A percentile compares a stretch with the other conserved stretches of the same genome.
phyloP scores from a whole-genome alignment of 176 grass and related monocot species.

The Thalia dealbata region DNA sequence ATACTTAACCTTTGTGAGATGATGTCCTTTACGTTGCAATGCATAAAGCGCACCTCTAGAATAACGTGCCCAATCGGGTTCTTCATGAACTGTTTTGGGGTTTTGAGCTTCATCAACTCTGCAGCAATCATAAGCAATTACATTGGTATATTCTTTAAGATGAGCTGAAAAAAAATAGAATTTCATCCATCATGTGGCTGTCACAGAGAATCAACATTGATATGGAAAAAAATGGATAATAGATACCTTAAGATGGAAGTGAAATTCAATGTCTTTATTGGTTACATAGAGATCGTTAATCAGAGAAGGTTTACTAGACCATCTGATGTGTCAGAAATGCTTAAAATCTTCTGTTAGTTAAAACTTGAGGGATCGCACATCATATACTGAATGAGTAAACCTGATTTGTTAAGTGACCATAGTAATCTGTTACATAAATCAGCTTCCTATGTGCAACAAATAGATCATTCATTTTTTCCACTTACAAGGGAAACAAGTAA shows the following conservation, averaged over 20 bases:
- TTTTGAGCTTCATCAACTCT: constrained; percentile 65
- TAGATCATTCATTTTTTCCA: no score
- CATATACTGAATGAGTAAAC: not conserved
- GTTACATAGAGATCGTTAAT: not conserved
- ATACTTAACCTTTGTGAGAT: constrained; percentile 60
- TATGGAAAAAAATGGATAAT: not conserved
- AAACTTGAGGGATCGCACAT: not conserved
- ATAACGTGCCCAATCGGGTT: constrained; percentile 77
- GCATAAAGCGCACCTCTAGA: constrained; percentile 86
- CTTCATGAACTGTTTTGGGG: constrained; percentile 43
- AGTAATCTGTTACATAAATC: no score
- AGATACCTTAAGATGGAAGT: no score
- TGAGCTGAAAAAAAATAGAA: not conserved
- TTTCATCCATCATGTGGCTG: not conserved
- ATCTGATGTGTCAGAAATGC: not conserved
- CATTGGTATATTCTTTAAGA: not conserved
- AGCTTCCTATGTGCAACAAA: no score
- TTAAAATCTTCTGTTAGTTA: not conserved
- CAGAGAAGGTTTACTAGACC: not conserved
- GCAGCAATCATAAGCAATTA: constrained; percentile 4
- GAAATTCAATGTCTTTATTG: no score
- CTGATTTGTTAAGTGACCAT: not conserved
- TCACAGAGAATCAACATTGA: not conserved
- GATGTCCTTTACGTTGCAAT: constrained; percentile 65
- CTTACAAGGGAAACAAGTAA: no score